Evolutionary conservation across 2,329 filamentous ascomycete genomes (phyloP), one percentile per base, ranked within the genome.

Genomic region (Aspergillus sergii): DNA sequence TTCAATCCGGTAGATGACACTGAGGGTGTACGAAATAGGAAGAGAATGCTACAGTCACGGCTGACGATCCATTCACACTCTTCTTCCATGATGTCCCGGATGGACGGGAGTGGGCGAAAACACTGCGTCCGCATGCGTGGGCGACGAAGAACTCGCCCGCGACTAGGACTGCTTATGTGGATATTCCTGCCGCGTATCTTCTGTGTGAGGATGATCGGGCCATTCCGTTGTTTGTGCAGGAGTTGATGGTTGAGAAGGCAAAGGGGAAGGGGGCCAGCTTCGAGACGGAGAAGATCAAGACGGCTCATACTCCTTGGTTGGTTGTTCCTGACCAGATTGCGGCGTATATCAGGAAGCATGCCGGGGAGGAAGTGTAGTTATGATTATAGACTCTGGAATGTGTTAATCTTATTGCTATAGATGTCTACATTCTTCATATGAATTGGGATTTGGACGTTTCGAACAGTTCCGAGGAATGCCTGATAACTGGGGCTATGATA

Each of bases 41-140:
- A 8, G 58, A 58, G 32, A 69, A 71, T 36, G 68, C 64, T 0
- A 76, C 73, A 0, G 68, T 75, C 10, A 69, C 62, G 6, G 53
- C 73, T 0, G 67, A 57, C 12, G 71, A 74, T 34, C 71, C 73
- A 0, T 66, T 66, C 16, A 57, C 48, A 2, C 60, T 75, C 1
- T 75, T 76, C 46, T 75, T 76, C 62, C 73, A 76, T 32, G 75
- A 76, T 54, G 71, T 73, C 14, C 69, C 70, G 2, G 69, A 73
- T 57, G 72, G 73, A 6, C 57, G 64, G 32, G 48, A 71, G 23
- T 77, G 74, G 72, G 73, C 68, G 9, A 46, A 65, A 23, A 68
- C 67, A 11, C 70, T 77, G 7, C 69, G 68, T 3, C 74, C 74
- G 12, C 73, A 76, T 64, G 69, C 75, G 12, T 74, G 69, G 69